phyloP scores from a whole-genome alignment of 1,139 yeast species.

The Debaryomycetaceae sp. region DNA sequence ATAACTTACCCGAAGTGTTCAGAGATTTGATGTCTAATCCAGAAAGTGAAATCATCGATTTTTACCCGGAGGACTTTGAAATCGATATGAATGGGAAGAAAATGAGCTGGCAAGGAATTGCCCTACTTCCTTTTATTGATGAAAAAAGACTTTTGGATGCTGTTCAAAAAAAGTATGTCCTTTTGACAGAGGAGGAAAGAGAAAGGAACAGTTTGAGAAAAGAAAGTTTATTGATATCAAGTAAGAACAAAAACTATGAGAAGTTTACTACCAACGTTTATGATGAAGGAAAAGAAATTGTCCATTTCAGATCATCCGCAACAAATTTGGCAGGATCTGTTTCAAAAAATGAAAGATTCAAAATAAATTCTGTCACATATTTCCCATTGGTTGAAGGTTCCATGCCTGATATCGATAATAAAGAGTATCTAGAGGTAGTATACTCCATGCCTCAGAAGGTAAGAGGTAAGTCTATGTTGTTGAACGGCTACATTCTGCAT shows the following conservation, averaged over 20 bases:
- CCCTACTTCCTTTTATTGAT: constrained; percentile 86
- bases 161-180: constrained; percentile 62
- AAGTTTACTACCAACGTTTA: constrained; percentile 33
- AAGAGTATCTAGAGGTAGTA: constrained; percentile 51
- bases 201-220: constrained; percentile 65
- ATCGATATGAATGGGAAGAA: constrained; percentile 95
- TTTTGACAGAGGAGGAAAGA: constrained; percentile 64
- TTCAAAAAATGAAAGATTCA: constrained; percentile 39
- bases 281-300: constrained; percentile 25
- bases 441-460: constrained; percentile 55
- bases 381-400: constrained; percentile 63
- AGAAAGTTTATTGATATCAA: constrained; percentile 60
- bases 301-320: constrained; percentile 44
- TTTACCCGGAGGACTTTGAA: constrained; percentile 84
- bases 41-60: constrained; percentile 82
- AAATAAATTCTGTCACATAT: constrained; percentile 40
- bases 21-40: constrained; percentile 79
- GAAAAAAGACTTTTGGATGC: constrained; percentile 66
- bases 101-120: constrained; percentile 95
- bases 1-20: constrained; percentile 80
- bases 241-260: constrained; percentile 47
- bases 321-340: constrained; percentile 71
- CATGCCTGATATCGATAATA: constrained; percentile 56
- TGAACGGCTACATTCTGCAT: constrained; percentile 74
- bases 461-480: constrained; percentile 73